phyloP scores from a whole-genome alignment of 768 basidiomycete genomes.

The Leccinellum albellum region DNA sequence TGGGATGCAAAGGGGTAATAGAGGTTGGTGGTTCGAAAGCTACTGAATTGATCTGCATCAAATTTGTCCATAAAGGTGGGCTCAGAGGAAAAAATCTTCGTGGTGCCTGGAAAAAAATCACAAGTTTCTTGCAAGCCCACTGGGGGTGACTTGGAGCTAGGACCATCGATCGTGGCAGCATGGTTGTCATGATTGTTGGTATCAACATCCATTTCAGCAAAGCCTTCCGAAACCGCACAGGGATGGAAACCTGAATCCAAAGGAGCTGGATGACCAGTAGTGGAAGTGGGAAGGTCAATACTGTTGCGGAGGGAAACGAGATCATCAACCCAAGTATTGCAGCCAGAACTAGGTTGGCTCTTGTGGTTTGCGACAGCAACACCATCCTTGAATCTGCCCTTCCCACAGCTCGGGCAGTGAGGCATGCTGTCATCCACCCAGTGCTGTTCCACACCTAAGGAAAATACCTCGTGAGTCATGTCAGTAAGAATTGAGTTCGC shows the following conservation, averaged over 20 bases:
- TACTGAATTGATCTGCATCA: background rate
- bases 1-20: background rate
- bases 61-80: background rate
- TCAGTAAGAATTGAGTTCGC: background rate
- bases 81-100: background rate
- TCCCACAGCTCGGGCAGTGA: background rate
- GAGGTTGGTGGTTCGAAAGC: background rate
- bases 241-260: background rate
- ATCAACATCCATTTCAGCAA: background rate
- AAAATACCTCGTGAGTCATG: background rate
- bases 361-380: background rate
- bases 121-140: background rate
- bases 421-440: no score
- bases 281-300: background rate
- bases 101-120: background rate
- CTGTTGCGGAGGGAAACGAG: background rate
- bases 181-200: background rate
- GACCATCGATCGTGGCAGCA: background rate
- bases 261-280: background rate
- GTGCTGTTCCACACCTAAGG: no score
- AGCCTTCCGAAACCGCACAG: background rate
- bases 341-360: background rate
- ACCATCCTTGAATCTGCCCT: background rate
- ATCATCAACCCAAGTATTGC: background rate
- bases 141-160: background rate